phyloP scores from a whole-genome alignment of 345 rosid species.

The Schrenkiella parvula region DNA sequence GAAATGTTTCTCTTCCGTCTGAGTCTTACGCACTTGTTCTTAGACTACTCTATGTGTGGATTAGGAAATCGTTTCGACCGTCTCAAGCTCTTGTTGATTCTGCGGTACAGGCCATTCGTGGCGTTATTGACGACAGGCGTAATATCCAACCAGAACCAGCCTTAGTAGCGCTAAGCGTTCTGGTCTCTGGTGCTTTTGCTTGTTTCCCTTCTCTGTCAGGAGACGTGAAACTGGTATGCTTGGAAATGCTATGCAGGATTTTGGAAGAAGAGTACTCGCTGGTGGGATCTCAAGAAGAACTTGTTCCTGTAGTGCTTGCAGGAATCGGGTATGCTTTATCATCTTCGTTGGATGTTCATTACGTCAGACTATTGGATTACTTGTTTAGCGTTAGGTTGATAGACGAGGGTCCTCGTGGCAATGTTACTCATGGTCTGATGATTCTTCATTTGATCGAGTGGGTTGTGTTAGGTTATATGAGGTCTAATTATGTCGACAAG shows the following conservation, averaged over 20 bases:
- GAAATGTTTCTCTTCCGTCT: constrained; percentile 36
- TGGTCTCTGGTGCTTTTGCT: constrained; percentile 71
- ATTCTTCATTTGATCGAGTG: constrained; percentile 83
- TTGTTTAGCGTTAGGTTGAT: constrained; percentile 61
- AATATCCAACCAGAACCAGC: constrained; percentile 40
- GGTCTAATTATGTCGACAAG: constrained; percentile 41
- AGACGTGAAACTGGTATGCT: constrained; percentile 46
- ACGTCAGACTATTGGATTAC: constrained; percentile 45
- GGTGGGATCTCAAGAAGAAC: constrained; percentile 32
- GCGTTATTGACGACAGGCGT: constrained; percentile 31
- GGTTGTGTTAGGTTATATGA: constrained; percentile 61
- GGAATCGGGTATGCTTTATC: constrained; percentile 78
- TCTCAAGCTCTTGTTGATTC: constrained; percentile 54
- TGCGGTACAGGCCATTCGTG: constrained; percentile 52
- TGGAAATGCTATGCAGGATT: constrained; percentile 55
- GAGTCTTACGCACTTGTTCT: constrained; percentile 63
- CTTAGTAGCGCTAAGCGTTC: constrained; percentile 54
- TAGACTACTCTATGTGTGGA: constrained; percentile 81
- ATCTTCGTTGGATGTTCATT: constrained; percentile 47
- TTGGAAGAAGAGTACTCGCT: constrained; percentile 52
- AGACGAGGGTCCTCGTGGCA: constrained; percentile 48
- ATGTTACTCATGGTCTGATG: constrained; percentile 61
- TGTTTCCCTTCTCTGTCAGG: constrained; percentile 51
- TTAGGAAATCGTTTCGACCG: constrained; percentile 75
- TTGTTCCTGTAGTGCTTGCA: constrained; percentile 61